phyloP scores from a whole-genome alignment of 768 basidiomycete genomes.

The Suillus subluteus region DNA sequence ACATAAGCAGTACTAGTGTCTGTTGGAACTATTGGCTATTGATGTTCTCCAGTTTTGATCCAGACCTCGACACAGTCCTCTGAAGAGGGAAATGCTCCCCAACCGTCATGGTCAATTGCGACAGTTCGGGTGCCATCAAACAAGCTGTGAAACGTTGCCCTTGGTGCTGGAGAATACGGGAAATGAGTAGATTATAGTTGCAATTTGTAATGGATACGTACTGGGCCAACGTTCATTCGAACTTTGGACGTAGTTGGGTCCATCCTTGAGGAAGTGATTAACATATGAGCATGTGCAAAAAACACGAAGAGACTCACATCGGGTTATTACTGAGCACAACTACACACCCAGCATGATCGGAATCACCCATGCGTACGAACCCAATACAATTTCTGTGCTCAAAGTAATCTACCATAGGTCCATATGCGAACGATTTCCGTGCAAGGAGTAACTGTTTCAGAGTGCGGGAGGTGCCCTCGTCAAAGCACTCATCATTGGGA shows the following conservation, averaged over 20 bases:
- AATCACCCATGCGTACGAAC: conserved; percentile 70
- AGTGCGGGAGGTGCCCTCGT: conserved; percentile 51
- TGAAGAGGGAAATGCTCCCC: conserved; percentile 67
- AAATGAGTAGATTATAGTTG: conserved; percentile 8
- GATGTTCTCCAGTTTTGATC: conserved; percentile 34
- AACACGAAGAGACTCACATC: conserved; percentile 45
- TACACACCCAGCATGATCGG: conserved; percentile 59
- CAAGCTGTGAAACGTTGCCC: conserved; percentile 48
- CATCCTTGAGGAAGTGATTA: conserved; percentile 41
- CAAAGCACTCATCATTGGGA: conserved; percentile 69
- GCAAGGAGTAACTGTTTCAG: conserved; percentile 59
- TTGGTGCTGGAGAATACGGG: conserved; percentile 19
- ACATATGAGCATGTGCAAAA: conserved; percentile 76
- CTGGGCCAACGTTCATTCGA: conserved; percentile 70
- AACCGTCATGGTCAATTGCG: conserved; percentile 55
- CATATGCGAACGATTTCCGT: conserved; percentile 72
- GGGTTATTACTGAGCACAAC: conserved; percentile 69
- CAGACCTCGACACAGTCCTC: conserved; percentile 63
- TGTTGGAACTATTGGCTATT: background rate
- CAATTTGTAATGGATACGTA: conserved; percentile 38
- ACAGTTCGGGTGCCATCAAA: conserved; percentile 49
- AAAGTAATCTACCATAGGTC: conserved; percentile 63
- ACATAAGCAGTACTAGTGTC: conserved; percentile 6
- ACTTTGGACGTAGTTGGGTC: conserved; percentile 31
- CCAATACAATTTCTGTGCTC: conserved; percentile 67